Conservation (phyloP, 352 stramenopile species). For the Phytopythium kandeliae region DNA sequence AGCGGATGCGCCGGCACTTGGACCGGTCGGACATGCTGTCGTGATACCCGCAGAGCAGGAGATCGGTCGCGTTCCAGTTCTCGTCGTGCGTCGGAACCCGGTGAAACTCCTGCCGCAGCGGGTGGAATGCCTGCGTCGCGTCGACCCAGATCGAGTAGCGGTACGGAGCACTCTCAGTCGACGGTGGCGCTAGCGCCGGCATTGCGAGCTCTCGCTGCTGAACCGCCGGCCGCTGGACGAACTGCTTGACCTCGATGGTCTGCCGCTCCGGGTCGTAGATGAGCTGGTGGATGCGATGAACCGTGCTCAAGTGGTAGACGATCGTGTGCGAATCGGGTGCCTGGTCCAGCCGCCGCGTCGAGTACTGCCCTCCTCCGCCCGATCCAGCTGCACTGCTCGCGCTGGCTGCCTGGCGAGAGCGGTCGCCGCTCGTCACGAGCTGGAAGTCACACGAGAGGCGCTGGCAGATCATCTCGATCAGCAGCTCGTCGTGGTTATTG, state of each 20-base stretch:
- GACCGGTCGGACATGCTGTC: constrained; percentile 68
- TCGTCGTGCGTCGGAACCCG: constrained; percentile 62
- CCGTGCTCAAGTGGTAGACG: constrained; percentile 73
- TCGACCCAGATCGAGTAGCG: constrained; percentile 70
- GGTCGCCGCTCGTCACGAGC: constrained; percentile 41
- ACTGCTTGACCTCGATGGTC: constrained; percentile 76
- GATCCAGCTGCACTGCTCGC: not conserved
- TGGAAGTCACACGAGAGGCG: constrained; percentile 74
- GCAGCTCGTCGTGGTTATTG: constrained; percentile 55
- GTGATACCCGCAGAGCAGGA: constrained; percentile 70
- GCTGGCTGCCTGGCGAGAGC: not conserved
- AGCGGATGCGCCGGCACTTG: constrained; percentile 69
- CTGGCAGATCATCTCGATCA: constrained; percentile 83
- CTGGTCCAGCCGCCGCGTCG: constrained; percentile 3
- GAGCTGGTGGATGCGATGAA: constrained; percentile 75
- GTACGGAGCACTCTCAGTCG: constrained; percentile 36
- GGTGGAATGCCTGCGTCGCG: constrained; percentile 59
- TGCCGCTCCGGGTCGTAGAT: constrained; percentile 70
- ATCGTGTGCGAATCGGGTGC: constrained; percentile 11
- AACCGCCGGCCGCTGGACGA: constrained; percentile 39
- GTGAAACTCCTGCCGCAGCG: constrained; percentile 66
- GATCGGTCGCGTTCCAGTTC: constrained; percentile 76
- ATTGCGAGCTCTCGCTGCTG: constrained; percentile 14
- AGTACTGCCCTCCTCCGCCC: constrained; percentile 4
- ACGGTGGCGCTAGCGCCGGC: constrained; percentile 1